Evolutionary conservation across 2,329 filamentous ascomycete species (phyloP).

Genomic region (Didymella keratinophila): DNA sequence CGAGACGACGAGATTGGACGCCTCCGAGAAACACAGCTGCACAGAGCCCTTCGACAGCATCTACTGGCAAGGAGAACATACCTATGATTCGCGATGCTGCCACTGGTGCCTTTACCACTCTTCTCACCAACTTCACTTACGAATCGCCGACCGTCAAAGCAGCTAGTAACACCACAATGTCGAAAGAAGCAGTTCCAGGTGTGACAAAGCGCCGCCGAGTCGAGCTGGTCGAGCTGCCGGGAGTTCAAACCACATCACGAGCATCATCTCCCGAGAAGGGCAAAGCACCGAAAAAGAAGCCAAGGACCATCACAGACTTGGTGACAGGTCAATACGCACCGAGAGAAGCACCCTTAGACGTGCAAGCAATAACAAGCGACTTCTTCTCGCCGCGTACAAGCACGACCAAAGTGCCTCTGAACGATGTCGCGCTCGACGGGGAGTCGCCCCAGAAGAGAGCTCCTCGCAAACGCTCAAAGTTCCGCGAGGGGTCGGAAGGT

Average conservation of each 20-base stretch:
- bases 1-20: slow-evolving; percentile 49
- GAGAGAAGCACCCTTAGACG: slow-evolving; percentile 18
- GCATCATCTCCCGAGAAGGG: slow-evolving; percentile 42
- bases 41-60: slow-evolving; percentile 25
- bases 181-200: slow-evolving; percentile 13
- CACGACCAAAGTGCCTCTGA: slow-evolving; percentile 36
- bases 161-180: slow-evolving; percentile 1
- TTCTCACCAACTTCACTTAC: slow-evolving; percentile 44
- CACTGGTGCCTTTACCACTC: slow-evolving; percentile 32
- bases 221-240: slow-evolving; percentile 43
- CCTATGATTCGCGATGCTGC: slow-evolving; percentile 5
- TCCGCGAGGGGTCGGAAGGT: slow-evolving; percentile 30
- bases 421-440: slow-evolving; percentile 26
- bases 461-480: slow-evolving; percentile 31
- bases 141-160: slow-evolving; percentile 24
- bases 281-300: slow-evolving; percentile 50
- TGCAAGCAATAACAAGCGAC: slow-evolving; percentile 21
- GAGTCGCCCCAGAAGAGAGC: slow-evolving; percentile 28
- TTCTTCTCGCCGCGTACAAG: slow-evolving; percentile 38
- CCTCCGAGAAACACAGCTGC: slow-evolving; percentile 41
- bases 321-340: slow-evolving; percentile 47
- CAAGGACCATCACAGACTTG: slow-evolving; percentile 51
- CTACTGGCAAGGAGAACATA: slow-evolving; percentile 38
- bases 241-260: slow-evolving; percentile 31
- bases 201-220: slow-evolving; percentile 41